These are phyloP conservation scores for Cercospora sp. DNA, from an alignment of 2,329 filamentous ascomycete species.

Conservation along the genomic window DNA sequence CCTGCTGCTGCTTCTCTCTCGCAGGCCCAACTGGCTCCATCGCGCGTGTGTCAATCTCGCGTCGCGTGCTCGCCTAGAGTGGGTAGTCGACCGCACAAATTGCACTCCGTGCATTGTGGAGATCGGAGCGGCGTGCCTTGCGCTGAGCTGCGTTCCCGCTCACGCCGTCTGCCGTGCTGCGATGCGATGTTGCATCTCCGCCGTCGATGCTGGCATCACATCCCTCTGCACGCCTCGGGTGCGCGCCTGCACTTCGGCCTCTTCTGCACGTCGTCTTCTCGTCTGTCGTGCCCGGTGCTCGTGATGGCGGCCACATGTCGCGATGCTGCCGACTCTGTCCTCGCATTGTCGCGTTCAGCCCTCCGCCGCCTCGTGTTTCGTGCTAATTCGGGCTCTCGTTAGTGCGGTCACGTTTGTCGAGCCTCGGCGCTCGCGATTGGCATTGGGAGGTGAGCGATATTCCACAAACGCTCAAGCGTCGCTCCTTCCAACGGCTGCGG, in stretches of 20 bases:
- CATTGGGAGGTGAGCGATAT: not conserved
- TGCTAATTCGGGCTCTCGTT: not conserved
- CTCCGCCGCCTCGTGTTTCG: not conserved
- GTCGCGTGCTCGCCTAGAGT: conserved; percentile 6
- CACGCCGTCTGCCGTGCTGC: not conserved
- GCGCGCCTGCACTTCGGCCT: not conserved
- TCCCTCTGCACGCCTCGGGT: not conserved
- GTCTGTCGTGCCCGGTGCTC: not conserved
- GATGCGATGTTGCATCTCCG: not conserved
- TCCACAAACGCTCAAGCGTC: conserved; percentile 2
- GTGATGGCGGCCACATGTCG: not conserved
- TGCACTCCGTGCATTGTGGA: conserved; percentile 4
- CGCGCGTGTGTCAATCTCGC: not conserved
- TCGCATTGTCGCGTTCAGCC: not conserved
- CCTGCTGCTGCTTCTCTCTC: not conserved
- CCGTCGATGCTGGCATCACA: not conserved
- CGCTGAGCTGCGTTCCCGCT: not conserved
- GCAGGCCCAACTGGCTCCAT: not conserved
- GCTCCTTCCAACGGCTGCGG: conserved; percentile 1
- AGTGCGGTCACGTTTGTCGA: not conserved
- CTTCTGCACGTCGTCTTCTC: not conserved
- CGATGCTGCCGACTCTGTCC: not conserved
- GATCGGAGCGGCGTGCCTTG: conserved; percentile 2
- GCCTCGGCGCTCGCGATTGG: conserved; percentile 3
- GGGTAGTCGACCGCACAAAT: not conserved